Conservation (phyloP, 208 protist genomes). For the Leishmania tarentolae region DNA sequence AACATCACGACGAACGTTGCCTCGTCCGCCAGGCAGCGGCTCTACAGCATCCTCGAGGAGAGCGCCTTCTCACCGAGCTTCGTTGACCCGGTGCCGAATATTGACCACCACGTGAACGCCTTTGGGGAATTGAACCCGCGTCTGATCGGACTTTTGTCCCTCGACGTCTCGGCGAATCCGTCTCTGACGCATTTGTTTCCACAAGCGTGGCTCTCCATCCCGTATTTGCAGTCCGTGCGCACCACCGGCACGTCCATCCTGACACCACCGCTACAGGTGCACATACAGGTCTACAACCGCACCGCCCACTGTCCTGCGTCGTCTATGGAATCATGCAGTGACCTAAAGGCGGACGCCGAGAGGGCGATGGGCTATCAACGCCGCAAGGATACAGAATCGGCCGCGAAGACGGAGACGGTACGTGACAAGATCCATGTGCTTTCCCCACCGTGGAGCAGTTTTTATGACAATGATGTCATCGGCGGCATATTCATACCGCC, state of each 20-base stretch:
- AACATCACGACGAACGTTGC: slow-evolving; percentile 13
- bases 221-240: slow-evolving; percentile 23
- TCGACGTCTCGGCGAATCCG: slow-evolving; percentile 56
- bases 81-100: slow-evolving; percentile 15
- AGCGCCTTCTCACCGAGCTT: slow-evolving; percentile 19
- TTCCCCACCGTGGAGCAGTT: not conserved
- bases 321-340: not conserved
- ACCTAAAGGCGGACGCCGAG: slow-evolving; percentile 1
- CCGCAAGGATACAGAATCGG: not conserved
- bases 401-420: not conserved
- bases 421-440: not conserved
- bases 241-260: slow-evolving; percentile 27
- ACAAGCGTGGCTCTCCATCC: slow-evolving; percentile 25
- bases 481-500: slow-evolving; percentile 17
- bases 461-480: slow-evolving; percentile 20
- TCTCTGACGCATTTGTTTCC: slow-evolving; percentile 27
- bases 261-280: slow-evolving; percentile 16
- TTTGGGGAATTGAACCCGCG: slow-evolving; percentile 52
- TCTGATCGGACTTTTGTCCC: slow-evolving; percentile 34
- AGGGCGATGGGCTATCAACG: slow-evolving; percentile 2
- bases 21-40: slow-evolving; percentile 5
- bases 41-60: slow-evolving; percentile 15
- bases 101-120: slow-evolving; percentile 29
- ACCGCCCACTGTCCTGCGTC: slow-evolving; percentile 10
- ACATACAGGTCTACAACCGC: slow-evolving; percentile 15